Evolutionary conservation across 192 early-diverging fungal species (phyloP), one percentile per base, ranked within the genome.

Genomic region (Coemansia sp.): DNA sequence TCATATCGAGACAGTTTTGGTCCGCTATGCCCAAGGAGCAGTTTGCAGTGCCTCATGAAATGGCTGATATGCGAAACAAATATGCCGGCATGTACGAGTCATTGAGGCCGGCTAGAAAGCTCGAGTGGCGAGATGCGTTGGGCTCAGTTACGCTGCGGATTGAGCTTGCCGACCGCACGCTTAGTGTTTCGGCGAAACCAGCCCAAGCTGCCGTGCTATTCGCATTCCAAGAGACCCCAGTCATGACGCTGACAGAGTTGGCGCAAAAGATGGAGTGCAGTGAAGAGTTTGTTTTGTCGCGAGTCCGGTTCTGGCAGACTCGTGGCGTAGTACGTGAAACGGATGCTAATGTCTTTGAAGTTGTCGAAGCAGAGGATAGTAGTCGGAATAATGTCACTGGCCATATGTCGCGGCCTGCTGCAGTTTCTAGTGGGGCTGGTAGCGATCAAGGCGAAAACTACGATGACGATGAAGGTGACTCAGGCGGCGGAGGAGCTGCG

Each of bases 1-100:
- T 92, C 16, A 77, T 91, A 6, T 93, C 92, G 3, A 78, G 87
- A 34, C 85, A 90, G 62, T 93, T 90, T 73, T 93, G 91, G 91
- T 80, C 87, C 10, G 49, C 60, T 22, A 66, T 84, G 13, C 72
- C 80, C 16, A 42, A 63, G 29, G 65, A 70, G 31, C 59, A 60
- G 11, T 72, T 88, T 5, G 61, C 64, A 2, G 52, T 87, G 33
- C 90, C 90, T 0, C n/a, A 60, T 13, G 54, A 42, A 7, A 82
- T 88, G 61, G 52, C 74, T n/a, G 69, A 67, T 65, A 51, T 82
- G 10, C 73, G 82, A 41, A 74, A 84, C 6, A 69, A 75, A 11
- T 92, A 81, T 60, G 84, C 77, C 1, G 70, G 59, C 0, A 74
- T 71, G 10, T 93, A 85, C 47, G 71, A 87, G 27, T 18, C 66